Evolutionary conservation across 306 rosid genomes (phyloP).

Genomic region (Astragalus glycyphyllos): DNA sequence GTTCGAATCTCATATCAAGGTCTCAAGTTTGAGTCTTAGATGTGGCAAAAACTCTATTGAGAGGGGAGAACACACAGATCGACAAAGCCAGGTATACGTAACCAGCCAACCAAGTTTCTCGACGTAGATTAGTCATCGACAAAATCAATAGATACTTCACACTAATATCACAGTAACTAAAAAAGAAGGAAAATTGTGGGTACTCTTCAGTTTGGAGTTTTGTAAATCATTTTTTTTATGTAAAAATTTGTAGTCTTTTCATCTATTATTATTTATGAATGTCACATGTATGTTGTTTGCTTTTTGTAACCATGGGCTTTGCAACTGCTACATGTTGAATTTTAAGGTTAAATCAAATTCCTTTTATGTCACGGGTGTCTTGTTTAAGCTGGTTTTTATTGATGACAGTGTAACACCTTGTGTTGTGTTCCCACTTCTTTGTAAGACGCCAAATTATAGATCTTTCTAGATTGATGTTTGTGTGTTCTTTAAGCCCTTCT

Average conservation of each 20-base stretch:
- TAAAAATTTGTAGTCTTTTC: no score
- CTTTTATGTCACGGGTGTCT: conserved; percentile 46
- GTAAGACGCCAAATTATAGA: conserved; percentile 43
- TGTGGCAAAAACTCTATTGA: no score
- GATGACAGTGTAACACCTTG: conserved; percentile 24
- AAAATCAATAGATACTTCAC: no score
- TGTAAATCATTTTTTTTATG: no score
- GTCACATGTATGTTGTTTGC: conserved; percentile 43
- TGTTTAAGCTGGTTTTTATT: conserved; percentile 22
- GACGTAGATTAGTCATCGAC: no score
- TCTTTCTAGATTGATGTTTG: conserved; percentile 37
- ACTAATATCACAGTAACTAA: background rate
- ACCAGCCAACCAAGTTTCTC: no score
- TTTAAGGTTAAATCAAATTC: conserved; percentile 26
- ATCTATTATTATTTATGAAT: background rate
- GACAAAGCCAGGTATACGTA: no score
- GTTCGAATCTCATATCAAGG: no score
- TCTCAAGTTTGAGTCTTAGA: no score
- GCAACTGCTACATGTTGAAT: conserved; percentile 15
- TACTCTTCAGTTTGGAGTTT: background rate
- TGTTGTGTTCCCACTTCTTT: conserved; percentile 24
- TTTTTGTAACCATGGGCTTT: conserved; percentile 48
- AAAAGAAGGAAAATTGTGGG: conserved; percentile 9
- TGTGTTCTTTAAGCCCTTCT: conserved; percentile 19
- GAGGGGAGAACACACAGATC: no score